Evolutionary conservation across 257 asterid genomes (phyloP), one percentile per base, ranked within the genome.

Genomic region (Craterostigma plantagineum): DNA sequence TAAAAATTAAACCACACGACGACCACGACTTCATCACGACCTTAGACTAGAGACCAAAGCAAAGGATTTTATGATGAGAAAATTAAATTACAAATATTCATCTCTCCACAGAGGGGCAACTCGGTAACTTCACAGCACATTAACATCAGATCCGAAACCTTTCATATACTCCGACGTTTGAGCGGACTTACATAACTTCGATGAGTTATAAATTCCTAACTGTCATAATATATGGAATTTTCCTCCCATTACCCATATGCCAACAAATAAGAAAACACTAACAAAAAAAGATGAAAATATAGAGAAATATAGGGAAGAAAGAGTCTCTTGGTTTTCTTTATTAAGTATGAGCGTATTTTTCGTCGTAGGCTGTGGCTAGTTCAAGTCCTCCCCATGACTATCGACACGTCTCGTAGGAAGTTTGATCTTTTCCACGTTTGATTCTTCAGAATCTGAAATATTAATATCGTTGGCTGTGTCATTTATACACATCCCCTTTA

Each of bases 301-400:
- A 54, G 81, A 73, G 85, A 75, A 68, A 59, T 59, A 59, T 38
- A 41, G 42, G 79, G 73, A 63, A 59, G 90, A 76, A 67, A 72
- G 50, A 70, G 87, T 79, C 92, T 51, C 52, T 36, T 64, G 61
- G 18, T 70, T 66, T 68, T 57, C 68, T 69, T 72, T 47, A 37
- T 54, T 23, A 23, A 23, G 30, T 6, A 23, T 36, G 11, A 2
- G 11, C 11, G 3, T 36, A 36, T 36, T 36, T 36, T 36, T 36
- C 14, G 11, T 12, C n/a, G n/a, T 12, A 9, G 40, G 12, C 45
- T 14, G 8, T 40, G 17, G 16, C 16, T 16, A 12, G 45, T 40
- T 14, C 59, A 55, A 49, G 61, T 72, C 74, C 61, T 64, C 72
- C 62, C 69, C 76, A 52, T 62, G 65, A 54, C 63, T 58, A 64